Evolutionary conservation across 2,329 filamentous ascomycete genomes (phyloP), one percentile per base, ranked within the genome.

Genomic region (Scorias spongiosa): DNA sequence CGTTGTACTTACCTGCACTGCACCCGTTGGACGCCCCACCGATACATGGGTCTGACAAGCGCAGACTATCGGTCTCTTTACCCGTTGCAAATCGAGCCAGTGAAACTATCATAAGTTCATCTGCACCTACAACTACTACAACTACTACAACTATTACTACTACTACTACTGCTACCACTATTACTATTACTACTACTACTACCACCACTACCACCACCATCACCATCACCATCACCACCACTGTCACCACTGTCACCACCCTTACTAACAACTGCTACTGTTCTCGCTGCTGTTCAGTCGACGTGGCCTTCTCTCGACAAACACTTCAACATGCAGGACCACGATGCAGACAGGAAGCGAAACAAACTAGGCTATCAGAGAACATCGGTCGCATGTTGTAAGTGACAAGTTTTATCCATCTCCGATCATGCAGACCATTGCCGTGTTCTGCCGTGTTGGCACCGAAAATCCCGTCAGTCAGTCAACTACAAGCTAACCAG

Each of bases 291-390:
- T 26, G 20, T 26, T 3, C 3, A 26, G 20, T 26, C 20, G 20
- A 26, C 20, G 20, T 26, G 3, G 7, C 20, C 20, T 26, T 26
- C 4, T 3, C 20, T 26, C 20, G 20, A 26, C 20, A 26, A 12
- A 36, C 32, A 36, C 11, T 36, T 36, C 54, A 64, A 65, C 32
- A 56, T 70, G 49, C 68, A 67, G 48, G 66, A 67, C 42, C 64
- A 62, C 38, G 71, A 74, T 30, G 76, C 48, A 26, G 57, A 82
- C 54, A 83, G 82, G 60, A 76, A 78, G 46, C 78, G 88, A 58
- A 95, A 94, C 63, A 95, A 93, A 65, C 72, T 96, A 48, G 89
- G 89, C 34, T 96, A 96, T 61, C 89, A 95, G 67, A 78, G 89
- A 57, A 94, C 87, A 30, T 93, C 88, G 39, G 85, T 95, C 54